A percentile compares a stretch with the other conserved stretches of the same genome.
Evolutionary conservation across 2,329 filamentous ascomycete genomes (phyloP).

Genomic region (Fusarium continuum): DNA sequence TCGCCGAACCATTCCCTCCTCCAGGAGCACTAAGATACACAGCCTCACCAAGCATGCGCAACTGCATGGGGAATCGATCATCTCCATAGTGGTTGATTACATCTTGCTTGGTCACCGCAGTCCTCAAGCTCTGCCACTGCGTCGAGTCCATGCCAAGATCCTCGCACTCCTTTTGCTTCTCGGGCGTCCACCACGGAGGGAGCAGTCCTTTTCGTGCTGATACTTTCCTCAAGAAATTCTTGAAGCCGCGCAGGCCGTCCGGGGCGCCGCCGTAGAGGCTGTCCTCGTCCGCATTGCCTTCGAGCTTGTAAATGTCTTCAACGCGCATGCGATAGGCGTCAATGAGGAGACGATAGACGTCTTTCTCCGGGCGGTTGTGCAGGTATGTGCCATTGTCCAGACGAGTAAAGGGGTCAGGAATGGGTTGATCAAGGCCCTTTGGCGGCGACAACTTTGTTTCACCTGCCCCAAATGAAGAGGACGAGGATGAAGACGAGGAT

Average conservation of each 20-base stretch:
- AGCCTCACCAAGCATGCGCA: slow-evolving; percentile 58
- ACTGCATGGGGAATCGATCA: slow-evolving; percentile 57
- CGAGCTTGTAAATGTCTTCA: slow-evolving; percentile 48
- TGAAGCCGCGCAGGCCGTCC: slow-evolving; percentile 47
- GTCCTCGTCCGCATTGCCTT: slow-evolving; percentile 40
- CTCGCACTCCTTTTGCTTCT: slow-evolving; percentile 53
- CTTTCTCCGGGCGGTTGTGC: slow-evolving; percentile 53
- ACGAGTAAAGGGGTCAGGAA: slow-evolving; percentile 52
- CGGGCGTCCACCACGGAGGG: slow-evolving; percentile 56
- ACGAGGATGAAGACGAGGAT: background rate
- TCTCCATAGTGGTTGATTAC: slow-evolving; percentile 56
- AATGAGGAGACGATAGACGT: slow-evolving; percentile 57
- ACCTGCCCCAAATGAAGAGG: background rate
- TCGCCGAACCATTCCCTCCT: slow-evolving; percentile 39
- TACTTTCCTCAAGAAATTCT: slow-evolving; percentile 46
- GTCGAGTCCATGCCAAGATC: slow-evolving; percentile 42
- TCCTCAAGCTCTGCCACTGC: slow-evolving; percentile 40
- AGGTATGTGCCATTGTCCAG: slow-evolving; percentile 54
- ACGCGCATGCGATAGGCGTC: slow-evolving; percentile 59
- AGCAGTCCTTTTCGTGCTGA: slow-evolving; percentile 46
- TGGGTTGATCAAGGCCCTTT: slow-evolving; percentile 44
- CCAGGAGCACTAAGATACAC: slow-evolving; percentile 48
- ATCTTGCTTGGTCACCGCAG: slow-evolving; percentile 46
- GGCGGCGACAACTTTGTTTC: slow-evolving; percentile 27
- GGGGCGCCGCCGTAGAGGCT: slow-evolving; percentile 43